These are phyloP conservation scores for Friedmanniomyces endolithicus DNA, from an alignment of 495 filamentous ascomycete genomes.

Conservation along the genomic window DNA sequence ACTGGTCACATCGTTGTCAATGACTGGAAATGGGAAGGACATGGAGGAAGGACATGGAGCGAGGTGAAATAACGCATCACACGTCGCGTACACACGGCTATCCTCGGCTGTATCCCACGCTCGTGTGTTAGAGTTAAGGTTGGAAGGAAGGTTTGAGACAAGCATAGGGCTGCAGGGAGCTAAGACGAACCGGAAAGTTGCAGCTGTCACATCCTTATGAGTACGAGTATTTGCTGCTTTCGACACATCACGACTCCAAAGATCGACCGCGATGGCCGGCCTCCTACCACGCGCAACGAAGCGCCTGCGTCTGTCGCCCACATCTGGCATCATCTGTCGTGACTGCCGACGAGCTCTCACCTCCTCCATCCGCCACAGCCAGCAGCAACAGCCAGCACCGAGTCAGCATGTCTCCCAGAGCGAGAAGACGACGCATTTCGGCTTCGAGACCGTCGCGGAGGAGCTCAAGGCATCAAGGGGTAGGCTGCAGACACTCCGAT, in stretches of 20 bases:
- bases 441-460: constrained; percentile 77
- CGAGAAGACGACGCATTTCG: constrained; percentile 77
- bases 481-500: constrained; percentile 21
- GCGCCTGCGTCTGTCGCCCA: not conserved
- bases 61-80: not conserved
- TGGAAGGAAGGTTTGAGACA: too few species aligned
- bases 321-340: constrained; percentile 1
- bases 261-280: constrained; percentile 2
- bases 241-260: too few species aligned
- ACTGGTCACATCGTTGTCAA: not conserved
- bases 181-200: too few species aligned
- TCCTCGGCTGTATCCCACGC: not conserved
- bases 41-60: not conserved
- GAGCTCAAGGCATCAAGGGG: constrained; percentile 66
- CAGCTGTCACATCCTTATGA: too few species aligned
- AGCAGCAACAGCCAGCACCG: constrained; percentile 31
- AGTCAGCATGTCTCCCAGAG: constrained; percentile 19
- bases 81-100: not conserved
- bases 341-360: constrained; percentile 36
- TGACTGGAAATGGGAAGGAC: not conserved
- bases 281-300: constrained; percentile 8
- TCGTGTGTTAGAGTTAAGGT: too few species aligned
- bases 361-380: constrained; percentile 34
- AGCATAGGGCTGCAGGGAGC: too few species aligned
- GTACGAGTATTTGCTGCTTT: too few species aligned